Base-by-base conservation (phyloP, 768 basidiomycete genomes). In the Lactarius akahatsu region DNA sequence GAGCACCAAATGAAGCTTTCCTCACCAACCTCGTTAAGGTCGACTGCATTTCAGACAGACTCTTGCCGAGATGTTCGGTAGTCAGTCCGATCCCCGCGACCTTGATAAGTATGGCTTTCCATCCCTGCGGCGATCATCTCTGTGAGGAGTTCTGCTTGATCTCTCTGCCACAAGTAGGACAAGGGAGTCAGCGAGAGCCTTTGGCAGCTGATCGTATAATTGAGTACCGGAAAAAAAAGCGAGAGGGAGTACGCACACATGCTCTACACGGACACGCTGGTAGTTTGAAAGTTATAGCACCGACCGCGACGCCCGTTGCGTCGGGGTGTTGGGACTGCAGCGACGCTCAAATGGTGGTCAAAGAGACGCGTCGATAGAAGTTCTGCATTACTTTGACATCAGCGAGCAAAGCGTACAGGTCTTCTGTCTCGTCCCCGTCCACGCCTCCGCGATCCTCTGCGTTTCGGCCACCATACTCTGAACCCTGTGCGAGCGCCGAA, bases 211-310 rank as follows among this genome's bases (percentile, higher is more conserved):
- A 11, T 43, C 20, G n/a, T 30, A 57, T 58, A 61, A 38, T 11
- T 45, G 34, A 18, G 34, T 47, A 36, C 18, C 45, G 28, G 10
- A 32, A 36, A 8, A 32, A 32, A 7, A 32, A 15, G 23, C 43
- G 18, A 9, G 3, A 26, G 63, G 15, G 45, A 4, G 62, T n/a
- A 69, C 90, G 77, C 71, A 94, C 93, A 98, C 96, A 83, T 99
- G 96, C 77, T 99, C 97, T 15, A 99, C 95, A 62, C 97, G 86
- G 20, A 98, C 89, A 30, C 97, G 85, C 73, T 99, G 97, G 73
- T 99, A 99, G 74, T 94, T 96, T 34, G 97, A 98, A 38, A 98
- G 84, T n/a, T 66, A 99, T 99, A 6, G 97, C 96, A 3, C 97
- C 97, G 26, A 96, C 94, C 10, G 96, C 92, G 30, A 98, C 90